Base-by-base conservation (phyloP, 1,284 basidiomycete genomes). In the Cryptococcus sp. region DNA sequence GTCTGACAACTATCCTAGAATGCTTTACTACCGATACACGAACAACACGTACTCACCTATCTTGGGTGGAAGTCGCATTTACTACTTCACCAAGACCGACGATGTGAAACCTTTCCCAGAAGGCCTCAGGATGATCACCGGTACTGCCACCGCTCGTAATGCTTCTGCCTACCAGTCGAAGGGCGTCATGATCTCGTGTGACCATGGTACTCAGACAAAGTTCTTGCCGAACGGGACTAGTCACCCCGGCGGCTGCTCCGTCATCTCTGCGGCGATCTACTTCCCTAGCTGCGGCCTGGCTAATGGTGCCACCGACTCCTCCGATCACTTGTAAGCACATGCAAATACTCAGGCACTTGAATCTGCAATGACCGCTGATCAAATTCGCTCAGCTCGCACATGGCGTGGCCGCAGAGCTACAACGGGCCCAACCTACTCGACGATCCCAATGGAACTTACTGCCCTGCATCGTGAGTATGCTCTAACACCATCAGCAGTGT, bases 121-220 rank as follows among this genome's bases (percentile, higher is more conserved):
- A 19, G 77, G 76, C 15, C 57, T 78, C 27, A 67, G 71, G n/a
- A 76, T 78, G 68, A 61, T 79, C 35, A 58, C 65, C 5, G 78
- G 77, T 8, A 56, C 54, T 4, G 61, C 70, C 19, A 66, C 56
- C 55, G 44, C 38, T 16, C 60, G 71, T 17, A 56, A 74, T 59
- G 35, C 47, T 4, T 45, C 47, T n/a, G 65, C 62, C 23, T 49
- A 44, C 17, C 50, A 57, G 15, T 35, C 61, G 3, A 41, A 56
- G 5, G 73, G 73, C 13, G 41, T 75, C 27, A 62, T 51, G 57
- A 65, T 72, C 27, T 65, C 66, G 10, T 74, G 73, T 51, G 63
- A 74, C 56, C 59, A 72, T 42, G 62, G 62, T 23, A 13, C 41
- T 7, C 59, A 65, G 25, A 63, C 56, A 25, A 17, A 35, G 16